Base-by-base conservation (phyloP, 306 rosid species). In the Carpinus viminea region DNA sequence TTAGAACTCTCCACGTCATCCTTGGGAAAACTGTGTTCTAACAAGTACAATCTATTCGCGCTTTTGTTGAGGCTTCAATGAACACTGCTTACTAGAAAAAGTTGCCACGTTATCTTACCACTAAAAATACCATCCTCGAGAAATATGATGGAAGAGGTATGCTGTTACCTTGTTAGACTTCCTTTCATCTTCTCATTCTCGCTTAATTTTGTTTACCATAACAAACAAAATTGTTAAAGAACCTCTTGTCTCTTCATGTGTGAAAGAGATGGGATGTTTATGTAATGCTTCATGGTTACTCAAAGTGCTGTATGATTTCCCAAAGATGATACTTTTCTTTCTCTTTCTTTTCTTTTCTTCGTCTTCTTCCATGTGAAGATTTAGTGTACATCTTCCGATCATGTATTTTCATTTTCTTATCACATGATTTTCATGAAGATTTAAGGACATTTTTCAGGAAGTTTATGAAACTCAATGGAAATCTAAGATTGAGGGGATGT, bases 31-130 rank as follows among this genome's bases (percentile, higher is more conserved):
- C n/a, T n/a, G n/a, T n/a, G n/a, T n/a, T n/a, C n/a, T n/a, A n/a
- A n/a, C n/a, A n/a, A n/a, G n/a, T n/a, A n/a, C n/a, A 95, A 98
- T 95, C 99, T 48, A 95, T 95, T 80, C 88, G 91, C 60, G 72
- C 90, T 72, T 95, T 95, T 86, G 99, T 97, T 48, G 97, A 90
- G 38, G 91, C 99, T 65, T 95, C 99, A 38, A 89, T 95, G 99
- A 74, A 86, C 80, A 86, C 89, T 78, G 99, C 99, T 83, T 83
- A 76, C 71, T 85, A 91, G 88, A 95, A 95, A 80, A 91, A 91
- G 81, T 95, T 98, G 99, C 99, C 99, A 26, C 93, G 93, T 59
- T 95, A 95, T 84, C 99, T 95, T 61, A 95, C 98, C 90, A 95
- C 97, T 68, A 95, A 95, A 84, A 95, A 95, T 72, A 95, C 99